A percentile compares a stretch with the other conserved stretches of the same genome.
Conservation (phyloP, 306 rosid genomes). For the Amphicarpaea edgeworthii region DNA sequence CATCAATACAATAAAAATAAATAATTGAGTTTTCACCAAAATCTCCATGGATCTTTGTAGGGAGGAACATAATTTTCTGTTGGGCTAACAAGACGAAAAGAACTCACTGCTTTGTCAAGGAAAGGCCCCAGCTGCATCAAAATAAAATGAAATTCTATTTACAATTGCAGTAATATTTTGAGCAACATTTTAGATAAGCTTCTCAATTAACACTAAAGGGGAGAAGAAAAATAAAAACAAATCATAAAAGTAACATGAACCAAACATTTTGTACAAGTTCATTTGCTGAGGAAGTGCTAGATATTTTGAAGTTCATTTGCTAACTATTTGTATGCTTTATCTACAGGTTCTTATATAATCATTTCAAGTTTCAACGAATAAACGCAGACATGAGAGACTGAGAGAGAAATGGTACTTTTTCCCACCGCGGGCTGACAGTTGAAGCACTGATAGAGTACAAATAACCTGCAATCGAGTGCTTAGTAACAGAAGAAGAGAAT, state of each 20-base stretch:
- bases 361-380: background rate
- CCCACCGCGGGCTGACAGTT: conserved; percentile 82
- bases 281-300: background rate
- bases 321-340: background rate
- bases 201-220: background rate
- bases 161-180: background rate
- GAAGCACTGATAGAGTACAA: conserved; percentile 89
- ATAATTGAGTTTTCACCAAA: conserved; percentile 74
- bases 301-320: conserved; percentile 2
- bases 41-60: conserved; percentile 96
- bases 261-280: background rate
- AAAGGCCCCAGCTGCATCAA: conserved; percentile 85
- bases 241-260: too few species aligned
- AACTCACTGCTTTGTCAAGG: conserved; percentile 70
- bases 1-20: conserved; percentile 29
- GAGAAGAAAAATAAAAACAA: too few species aligned
- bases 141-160: background rate
- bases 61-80: conserved; percentile 93
- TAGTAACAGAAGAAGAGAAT: conserved; percentile 19
- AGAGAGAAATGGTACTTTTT: conserved; percentile 59
- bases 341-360: background rate
- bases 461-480: conserved; percentile 69
- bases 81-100: conserved; percentile 86
- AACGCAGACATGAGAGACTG: conserved; percentile 31
- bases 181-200: background rate